phyloP scores from a whole-genome alignment of 305 asterid genomes.

The Rubia peregrina region DNA sequence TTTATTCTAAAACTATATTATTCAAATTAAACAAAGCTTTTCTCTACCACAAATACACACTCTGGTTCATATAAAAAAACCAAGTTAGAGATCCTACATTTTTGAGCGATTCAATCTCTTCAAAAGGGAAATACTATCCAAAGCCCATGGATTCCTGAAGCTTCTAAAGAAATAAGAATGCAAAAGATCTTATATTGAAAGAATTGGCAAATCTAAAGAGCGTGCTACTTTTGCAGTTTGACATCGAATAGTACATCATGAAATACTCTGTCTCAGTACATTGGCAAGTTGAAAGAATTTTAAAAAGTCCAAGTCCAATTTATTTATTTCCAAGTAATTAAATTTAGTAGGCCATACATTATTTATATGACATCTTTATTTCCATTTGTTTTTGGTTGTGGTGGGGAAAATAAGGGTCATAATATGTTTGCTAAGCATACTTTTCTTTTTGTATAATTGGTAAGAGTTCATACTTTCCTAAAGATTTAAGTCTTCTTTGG shows the following conservation, averaged over 20 bases:
- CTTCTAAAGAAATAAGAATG: neutral
- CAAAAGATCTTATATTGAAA: neutral
- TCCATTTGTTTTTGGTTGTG: neutral
- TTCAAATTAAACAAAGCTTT: too few species aligned
- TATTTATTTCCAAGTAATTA: neutral
- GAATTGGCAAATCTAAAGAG: constrained; percentile 1
- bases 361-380: neutral
- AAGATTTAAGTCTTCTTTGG: constrained; percentile 43
- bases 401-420: neutral
- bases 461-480: constrained; percentile 29
- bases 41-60: neutral
- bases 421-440: constrained; percentile 9
- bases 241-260: neutral
- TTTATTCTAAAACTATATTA: too few species aligned
- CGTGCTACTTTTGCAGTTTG: constrained; percentile 4
- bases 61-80: neutral
- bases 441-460: constrained; percentile 13
- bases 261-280: neutral
- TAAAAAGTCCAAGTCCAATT: neutral
- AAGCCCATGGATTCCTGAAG: neutral
- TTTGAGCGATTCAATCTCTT: neutral
- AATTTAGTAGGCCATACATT: neutral
- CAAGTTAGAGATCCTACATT: neutral
- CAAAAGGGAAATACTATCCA: neutral
- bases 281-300: neutral